These are phyloP conservation scores for Arachis hypogaea DNA, from an alignment of 306 rosid species.

Conservation along the genomic window DNA sequence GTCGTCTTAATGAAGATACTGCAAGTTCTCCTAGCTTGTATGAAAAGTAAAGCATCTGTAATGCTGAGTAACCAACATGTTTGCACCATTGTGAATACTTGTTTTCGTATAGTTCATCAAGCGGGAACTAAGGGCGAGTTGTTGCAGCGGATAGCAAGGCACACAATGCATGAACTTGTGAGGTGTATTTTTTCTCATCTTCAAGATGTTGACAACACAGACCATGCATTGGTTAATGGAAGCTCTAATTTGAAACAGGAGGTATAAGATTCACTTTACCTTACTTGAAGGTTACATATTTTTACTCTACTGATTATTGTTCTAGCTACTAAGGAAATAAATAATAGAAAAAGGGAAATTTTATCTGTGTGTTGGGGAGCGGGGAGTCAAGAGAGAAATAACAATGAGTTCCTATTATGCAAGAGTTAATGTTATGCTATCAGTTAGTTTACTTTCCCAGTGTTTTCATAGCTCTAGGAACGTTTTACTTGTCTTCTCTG, in stretches of 20 bases:
- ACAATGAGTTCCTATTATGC: constrained; percentile 28
- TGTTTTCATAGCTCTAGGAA: constrained; percentile 17
- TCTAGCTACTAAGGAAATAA: constrained; percentile 26
- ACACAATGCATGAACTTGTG: constrained; percentile 91
- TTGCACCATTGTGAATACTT: constrained; percentile 94
- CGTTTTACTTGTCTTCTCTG: not conserved
- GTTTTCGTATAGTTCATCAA: constrained; percentile 97
- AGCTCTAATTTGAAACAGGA: constrained; percentile 55
- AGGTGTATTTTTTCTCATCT: constrained; percentile 94
- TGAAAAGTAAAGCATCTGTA: constrained; percentile 93
- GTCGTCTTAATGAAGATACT: constrained; percentile 93
- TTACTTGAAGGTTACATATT: constrained; percentile 29
- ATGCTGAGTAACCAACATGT: constrained; percentile 97
- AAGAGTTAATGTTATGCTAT: constrained; percentile 20
- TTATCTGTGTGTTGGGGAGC: not conserved
- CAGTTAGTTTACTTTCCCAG: constrained; percentile 14
- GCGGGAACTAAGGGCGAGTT: constrained; percentile 90
- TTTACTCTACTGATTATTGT: constrained; percentile 23
- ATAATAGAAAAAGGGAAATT: constrained; percentile 2
- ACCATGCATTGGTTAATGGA: constrained; percentile 70
- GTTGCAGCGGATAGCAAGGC: constrained; percentile 88
- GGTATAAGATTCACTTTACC: constrained; percentile 48
- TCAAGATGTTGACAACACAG: constrained; percentile 78
- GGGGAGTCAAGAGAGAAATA: not conserved
- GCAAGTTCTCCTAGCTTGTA: constrained; percentile 93